Conservation (phyloP, 768 basidiomycete species). For the Bullera alba region DNA sequence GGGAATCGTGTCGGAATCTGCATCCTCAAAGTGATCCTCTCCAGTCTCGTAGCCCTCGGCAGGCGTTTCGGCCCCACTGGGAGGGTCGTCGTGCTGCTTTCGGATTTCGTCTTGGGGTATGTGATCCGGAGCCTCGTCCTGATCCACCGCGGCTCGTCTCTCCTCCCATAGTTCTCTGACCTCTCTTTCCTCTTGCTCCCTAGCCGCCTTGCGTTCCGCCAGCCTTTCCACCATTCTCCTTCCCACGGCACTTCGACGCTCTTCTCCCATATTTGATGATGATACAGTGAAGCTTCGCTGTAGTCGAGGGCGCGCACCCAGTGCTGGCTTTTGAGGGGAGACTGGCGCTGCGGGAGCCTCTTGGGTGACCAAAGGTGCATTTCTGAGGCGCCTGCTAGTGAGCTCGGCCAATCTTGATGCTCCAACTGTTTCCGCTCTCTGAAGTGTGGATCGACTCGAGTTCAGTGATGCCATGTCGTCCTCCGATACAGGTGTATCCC, state of each 20-base stretch:
- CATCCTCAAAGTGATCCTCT: slow-evolving; percentile 1
- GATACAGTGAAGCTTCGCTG: slow-evolving; percentile 43
- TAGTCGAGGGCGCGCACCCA: slow-evolving; percentile 23
- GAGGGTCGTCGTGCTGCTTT: too few species aligned
- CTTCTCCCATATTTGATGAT: slow-evolving; percentile 39
- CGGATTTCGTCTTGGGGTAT: neutral
- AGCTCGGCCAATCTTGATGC: slow-evolving; percentile 7
- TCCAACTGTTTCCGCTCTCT: slow-evolving; percentile 37
- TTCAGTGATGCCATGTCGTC: slow-evolving; percentile 6
- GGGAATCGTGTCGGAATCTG: neutral
- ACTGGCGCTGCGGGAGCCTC: too few species aligned
- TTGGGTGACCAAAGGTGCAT: too few species aligned
- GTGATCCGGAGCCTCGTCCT: neutral
- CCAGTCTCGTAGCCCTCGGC: slow-evolving; percentile 10
- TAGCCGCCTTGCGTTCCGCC: slow-evolving; percentile 33
- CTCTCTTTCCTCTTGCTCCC: slow-evolving; percentile 33
- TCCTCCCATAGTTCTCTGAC: slow-evolving; percentile 27
- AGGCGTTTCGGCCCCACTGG: too few species aligned
- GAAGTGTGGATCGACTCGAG: slow-evolving; percentile 13
- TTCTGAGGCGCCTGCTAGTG: neutral
- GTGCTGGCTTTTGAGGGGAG: neutral
- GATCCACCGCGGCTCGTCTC: slow-evolving; percentile 9
- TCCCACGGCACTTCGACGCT: slow-evolving; percentile 45
- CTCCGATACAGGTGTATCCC: slow-evolving; percentile 50
- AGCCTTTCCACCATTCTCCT: slow-evolving; percentile 45